Conservation (phyloP, 805 yeast genomes). For the Limtongia smithiae region DNA sequence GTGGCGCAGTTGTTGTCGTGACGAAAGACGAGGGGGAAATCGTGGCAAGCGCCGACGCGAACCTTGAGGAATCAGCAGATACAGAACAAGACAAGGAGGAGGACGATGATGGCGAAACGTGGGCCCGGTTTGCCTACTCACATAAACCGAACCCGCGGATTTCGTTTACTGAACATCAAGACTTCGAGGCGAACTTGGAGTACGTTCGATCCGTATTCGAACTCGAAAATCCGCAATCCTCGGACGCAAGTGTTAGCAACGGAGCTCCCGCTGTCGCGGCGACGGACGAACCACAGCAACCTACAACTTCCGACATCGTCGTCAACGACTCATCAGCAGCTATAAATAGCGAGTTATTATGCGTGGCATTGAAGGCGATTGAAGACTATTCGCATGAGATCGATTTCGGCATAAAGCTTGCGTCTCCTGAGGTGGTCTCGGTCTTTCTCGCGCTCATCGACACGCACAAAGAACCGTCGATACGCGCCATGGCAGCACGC, state of each 20-base stretch:
- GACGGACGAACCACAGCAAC: too few species aligned
- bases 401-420: slow-evolving; percentile 52
- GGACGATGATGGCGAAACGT: slow-evolving; percentile 4
- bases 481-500: slow-evolving; percentile 53
- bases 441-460: slow-evolving; percentile 22
- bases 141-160: slow-evolving; percentile 28
- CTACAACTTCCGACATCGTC: too few species aligned
- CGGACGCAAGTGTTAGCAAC: too few species aligned
- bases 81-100: not conserved
- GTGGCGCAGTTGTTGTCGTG: slow-evolving; percentile 26
- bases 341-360: slow-evolving; percentile 3
- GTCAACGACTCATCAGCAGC: not conserved
- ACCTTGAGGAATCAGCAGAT: too few species aligned
- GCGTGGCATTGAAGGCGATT: slow-evolving; percentile 33
- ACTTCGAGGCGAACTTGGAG: slow-evolving; percentile 12
- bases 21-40: slow-evolving; percentile 16
- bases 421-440: slow-evolving; percentile 33
- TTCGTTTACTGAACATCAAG: slow-evolving; percentile 19
- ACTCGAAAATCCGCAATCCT: too few species aligned
- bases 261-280: too few species aligned
- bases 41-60: not conserved
- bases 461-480: slow-evolving; percentile 20
- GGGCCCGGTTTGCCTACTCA: slow-evolving; percentile 16
- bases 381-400: slow-evolving; percentile 58
- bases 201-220: slow-evolving; percentile 5